Conservation (phyloP, 2,329 filamentous ascomycete species). For the Tolypocladium amazonense region DNA sequence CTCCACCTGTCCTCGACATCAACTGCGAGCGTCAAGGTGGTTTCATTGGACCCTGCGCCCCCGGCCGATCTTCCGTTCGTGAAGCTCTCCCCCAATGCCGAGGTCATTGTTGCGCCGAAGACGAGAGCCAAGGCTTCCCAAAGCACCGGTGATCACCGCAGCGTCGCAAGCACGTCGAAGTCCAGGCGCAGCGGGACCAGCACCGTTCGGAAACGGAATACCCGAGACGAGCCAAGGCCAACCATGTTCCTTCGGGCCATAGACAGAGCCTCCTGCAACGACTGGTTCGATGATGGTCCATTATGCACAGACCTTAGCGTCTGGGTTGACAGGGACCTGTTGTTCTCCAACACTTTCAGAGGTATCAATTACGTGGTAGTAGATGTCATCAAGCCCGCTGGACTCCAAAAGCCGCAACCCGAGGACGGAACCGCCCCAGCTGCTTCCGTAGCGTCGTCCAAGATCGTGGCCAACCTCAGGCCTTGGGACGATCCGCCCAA, state of each 20-base stretch:
- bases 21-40: slow-evolving; percentile 81
- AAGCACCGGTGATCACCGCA: slow-evolving; percentile 62
- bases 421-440: slow-evolving; percentile 55
- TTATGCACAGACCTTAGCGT: slow-evolving; percentile 53
- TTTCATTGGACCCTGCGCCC: slow-evolving; percentile 68
- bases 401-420: slow-evolving; percentile 57
- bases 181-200: slow-evolving; percentile 72
- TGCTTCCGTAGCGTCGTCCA: slow-evolving; percentile 30
- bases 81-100: slow-evolving; percentile 86
- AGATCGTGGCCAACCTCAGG: slow-evolving; percentile 64
- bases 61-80: slow-evolving; percentile 65
- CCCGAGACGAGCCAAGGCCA: slow-evolving; percentile 55
- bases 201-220: slow-evolving; percentile 46
- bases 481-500: slow-evolving; percentile 84
- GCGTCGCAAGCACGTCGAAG: slow-evolving; percentile 68
- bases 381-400: slow-evolving; percentile 77
- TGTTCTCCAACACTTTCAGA: slow-evolving; percentile 60
- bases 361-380: slow-evolving; percentile 70
- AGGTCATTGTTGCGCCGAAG: slow-evolving; percentile 96
- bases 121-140: slow-evolving; percentile 61
- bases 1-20: slow-evolving; percentile 92
- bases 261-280: slow-evolving; percentile 55
- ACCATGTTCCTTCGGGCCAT: slow-evolving; percentile 72
- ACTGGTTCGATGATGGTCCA: slow-evolving; percentile 68
- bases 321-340: slow-evolving; percentile 75